Base-by-base conservation (phyloP, 2,329 filamentous ascomycete genomes). In the Aureobasidium lini region DNA sequence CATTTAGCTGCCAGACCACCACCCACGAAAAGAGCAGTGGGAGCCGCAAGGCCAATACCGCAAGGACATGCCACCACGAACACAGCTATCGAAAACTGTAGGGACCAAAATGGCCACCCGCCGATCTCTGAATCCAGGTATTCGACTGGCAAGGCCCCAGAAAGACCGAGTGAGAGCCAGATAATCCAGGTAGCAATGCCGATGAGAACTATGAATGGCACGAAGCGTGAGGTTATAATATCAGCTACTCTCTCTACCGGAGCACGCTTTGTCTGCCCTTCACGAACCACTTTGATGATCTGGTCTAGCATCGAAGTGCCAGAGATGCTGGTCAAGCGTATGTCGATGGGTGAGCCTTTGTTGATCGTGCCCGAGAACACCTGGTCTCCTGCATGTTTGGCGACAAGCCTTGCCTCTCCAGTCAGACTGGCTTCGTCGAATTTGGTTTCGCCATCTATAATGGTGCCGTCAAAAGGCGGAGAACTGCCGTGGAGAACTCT, bases 391-490 rank as follows among this genome's bases (percentile, higher is more conserved):
- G 75, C 65, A 0, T 53, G 62, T 73, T 92, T 92, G 66, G 79
- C 79, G 59, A 91, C 82, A 0, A 81, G 81, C 6, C 81, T 80
- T 13, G 88, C 88, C 72, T 92, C 88, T 56, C 88, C 88, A 1
- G 93, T 96, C 62, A 97, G 78, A 62, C 90, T 95, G 10, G 90
- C 92, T 71, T 97, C 93, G 68, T 96, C 90, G 67, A 96, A 96
- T 52, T 77, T 71, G 81, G 84, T 79, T 3, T 83, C 85, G 1
- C 74, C 72, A 23, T 75, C 69, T 10, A 80, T 66, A 18, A 95
- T 67, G 4, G 74, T 69, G 7, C 92, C 92, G 69, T 96, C 93
- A 5, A 87, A 90, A 0, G 93, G 89, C 0, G 93, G 93, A 0
- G 91, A 95, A 1, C 84, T 81, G 2, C 93, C 93, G 61, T 92